Percentiles rank a stretch among this genome's conserved stretches.
Conservation (phyloP, 2,329 filamentous ascomycete genomes). For the Aspergillus udagawae region DNA sequence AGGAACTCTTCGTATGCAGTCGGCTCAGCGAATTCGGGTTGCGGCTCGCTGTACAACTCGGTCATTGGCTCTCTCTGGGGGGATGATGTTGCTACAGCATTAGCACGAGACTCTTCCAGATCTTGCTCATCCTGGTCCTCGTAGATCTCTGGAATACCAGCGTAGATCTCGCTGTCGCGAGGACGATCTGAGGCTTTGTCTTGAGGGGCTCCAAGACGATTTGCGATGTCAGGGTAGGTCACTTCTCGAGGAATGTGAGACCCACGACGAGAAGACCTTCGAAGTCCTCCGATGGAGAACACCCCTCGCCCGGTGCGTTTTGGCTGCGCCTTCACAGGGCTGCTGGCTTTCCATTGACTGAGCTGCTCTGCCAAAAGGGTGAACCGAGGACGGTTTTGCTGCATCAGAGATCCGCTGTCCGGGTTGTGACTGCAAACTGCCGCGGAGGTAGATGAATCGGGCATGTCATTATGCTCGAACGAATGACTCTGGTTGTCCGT, state of each 20-base stretch:
- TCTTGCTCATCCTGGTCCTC: slow-evolving; percentile 18
- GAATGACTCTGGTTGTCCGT: background rate
- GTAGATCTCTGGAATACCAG: slow-evolving; percentile 15
- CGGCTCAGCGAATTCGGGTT: slow-evolving; percentile 3
- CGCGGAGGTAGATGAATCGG: background rate
- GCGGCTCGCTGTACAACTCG: slow-evolving; percentile 11
- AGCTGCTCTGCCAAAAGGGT: slow-evolving; percentile 62
- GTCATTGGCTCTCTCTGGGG: slow-evolving; percentile 9
- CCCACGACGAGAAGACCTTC: slow-evolving; percentile 11
- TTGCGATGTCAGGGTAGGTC: slow-evolving; percentile 17
- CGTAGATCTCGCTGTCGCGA: slow-evolving; percentile 4
- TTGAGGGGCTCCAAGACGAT: slow-evolving; percentile 12
- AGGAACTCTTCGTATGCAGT: slow-evolving; percentile 51
- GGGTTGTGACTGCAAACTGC: background rate
- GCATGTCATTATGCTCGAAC: background rate
- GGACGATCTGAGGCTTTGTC: slow-evolving; percentile 6
- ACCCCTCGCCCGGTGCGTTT: slow-evolving; percentile 26
- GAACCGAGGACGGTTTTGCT: slow-evolving; percentile 49
- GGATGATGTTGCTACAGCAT: background rate
- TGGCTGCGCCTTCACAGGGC: slow-evolving; percentile 43
- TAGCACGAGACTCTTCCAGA: slow-evolving; percentile 1
- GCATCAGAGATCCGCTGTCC: slow-evolving; percentile 8
- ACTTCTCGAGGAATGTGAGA: slow-evolving; percentile 11
- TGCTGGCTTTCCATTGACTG: slow-evolving; percentile 59
- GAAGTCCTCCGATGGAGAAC: slow-evolving; percentile 33